Conservation (phyloP, 192 early-diverging fungal species). For the Mortierella hygrophila region DNA sequence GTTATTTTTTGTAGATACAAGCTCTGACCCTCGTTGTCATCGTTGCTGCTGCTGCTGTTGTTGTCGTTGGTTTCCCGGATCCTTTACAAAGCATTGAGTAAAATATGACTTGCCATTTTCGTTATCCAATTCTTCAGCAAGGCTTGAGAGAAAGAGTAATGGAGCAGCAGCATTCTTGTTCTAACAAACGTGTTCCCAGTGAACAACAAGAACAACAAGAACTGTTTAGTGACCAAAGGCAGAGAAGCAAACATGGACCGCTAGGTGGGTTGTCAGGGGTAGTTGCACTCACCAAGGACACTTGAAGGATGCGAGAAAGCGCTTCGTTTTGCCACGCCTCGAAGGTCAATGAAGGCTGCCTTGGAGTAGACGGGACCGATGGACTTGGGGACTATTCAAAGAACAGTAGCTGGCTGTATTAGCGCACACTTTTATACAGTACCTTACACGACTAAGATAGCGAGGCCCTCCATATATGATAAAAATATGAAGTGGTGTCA, state of each 20-base stretch:
- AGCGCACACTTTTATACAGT: background rate
- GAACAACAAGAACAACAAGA: background rate
- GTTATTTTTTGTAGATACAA: background rate
- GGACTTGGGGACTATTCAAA: background rate
- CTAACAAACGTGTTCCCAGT: conserved; percentile 22
- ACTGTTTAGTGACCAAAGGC: background rate
- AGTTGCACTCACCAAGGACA: conserved; percentile 75
- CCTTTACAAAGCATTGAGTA: background rate
- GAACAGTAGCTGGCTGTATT: background rate
- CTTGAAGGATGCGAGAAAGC: conserved; percentile 79
- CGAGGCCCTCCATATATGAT: background rate
- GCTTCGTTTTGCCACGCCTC: conserved; percentile 90
- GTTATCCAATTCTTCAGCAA: conserved; percentile 27
- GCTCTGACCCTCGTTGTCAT: too few species aligned
- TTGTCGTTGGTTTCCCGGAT: too few species aligned
- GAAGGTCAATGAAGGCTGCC: conserved; percentile 60
- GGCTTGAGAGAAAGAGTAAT: conserved; percentile 32
- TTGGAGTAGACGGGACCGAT: conserved; percentile 24
- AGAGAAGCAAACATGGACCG: background rate
- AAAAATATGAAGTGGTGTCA: background rate
- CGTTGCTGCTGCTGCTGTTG: background rate
- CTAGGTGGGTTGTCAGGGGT: background rate
- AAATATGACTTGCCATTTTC: conserved; percentile 26
- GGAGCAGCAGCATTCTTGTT: conserved; percentile 31
- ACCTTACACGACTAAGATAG: too few species aligned